Conservation (phyloP, 2,329 filamentous ascomycete genomes). For the Paraphaeosphaeria minitans region DNA sequence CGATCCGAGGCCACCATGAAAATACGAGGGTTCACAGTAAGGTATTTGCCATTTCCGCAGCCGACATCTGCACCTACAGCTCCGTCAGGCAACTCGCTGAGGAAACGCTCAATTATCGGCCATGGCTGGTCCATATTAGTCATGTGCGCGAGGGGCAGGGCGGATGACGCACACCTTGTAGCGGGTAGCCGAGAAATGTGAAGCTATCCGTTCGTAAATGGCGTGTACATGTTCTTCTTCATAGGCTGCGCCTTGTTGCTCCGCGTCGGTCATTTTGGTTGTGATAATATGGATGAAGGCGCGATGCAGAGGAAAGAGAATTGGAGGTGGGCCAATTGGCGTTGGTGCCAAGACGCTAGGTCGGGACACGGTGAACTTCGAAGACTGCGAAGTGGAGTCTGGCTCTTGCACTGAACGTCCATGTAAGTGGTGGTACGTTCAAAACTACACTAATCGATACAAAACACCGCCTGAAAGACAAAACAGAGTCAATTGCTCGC, state of each 20-base stretch:
- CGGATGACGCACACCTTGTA: constrained; percentile 62
- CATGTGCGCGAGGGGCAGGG: constrained; percentile 9
- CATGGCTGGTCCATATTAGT: constrained; percentile 66
- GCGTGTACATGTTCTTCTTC: constrained; percentile 87
- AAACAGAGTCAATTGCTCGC: too few species aligned
- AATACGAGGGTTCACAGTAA: constrained; percentile 75
- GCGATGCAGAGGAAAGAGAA: background rate
- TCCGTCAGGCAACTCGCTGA: constrained; percentile 68
- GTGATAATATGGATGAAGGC: background rate
- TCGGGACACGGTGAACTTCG: background rate
- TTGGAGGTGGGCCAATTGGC: constrained; percentile 6
- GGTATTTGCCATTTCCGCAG: constrained; percentile 96
- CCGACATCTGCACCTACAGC: constrained; percentile 87
- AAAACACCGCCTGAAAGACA: too few species aligned
- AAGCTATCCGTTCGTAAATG: constrained; percentile 87
- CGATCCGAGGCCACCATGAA: constrained; percentile 87
- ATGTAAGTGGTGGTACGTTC: too few species aligned
- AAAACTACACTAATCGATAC: too few species aligned
- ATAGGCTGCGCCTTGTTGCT: constrained; percentile 62
- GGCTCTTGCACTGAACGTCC: background rate
- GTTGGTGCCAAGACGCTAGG: constrained; percentile 4
- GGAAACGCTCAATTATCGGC: constrained; percentile 85
- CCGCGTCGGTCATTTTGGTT: constrained; percentile 22
- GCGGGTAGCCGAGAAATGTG: constrained; percentile 80
- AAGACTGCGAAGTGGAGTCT: background rate